These are phyloP conservation scores for Fistulifera solaris DNA, from an alignment of 108 stramenopile genomes.

Conservation along the genomic window DNA sequence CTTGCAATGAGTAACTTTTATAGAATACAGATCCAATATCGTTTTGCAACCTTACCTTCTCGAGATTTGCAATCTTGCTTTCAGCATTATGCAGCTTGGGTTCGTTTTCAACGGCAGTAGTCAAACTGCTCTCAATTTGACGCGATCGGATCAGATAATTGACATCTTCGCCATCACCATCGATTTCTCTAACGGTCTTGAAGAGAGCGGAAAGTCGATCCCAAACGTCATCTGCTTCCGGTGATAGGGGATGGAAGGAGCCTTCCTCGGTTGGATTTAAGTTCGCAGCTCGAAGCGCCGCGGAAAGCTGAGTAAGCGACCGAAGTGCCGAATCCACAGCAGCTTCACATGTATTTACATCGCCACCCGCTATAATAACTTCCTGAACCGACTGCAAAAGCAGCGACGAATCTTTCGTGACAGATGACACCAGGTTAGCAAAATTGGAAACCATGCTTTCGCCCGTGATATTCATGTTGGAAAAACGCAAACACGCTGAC, in stretches of 20 bases:
- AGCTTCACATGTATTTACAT: slow-evolving; percentile 18
- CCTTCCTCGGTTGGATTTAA: slow-evolving; percentile 30
- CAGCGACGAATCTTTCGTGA: slow-evolving; percentile 22
- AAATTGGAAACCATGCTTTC: slow-evolving; percentile 24
- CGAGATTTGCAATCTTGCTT: slow-evolving; percentile 49
- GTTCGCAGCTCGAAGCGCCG: slow-evolving; percentile 31
- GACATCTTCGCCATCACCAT: slow-evolving; percentile 66
- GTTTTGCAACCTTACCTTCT: slow-evolving; percentile 36
- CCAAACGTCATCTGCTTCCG: slow-evolving; percentile 71
- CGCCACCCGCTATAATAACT: slow-evolving; percentile 20
- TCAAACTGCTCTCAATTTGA: slow-evolving; percentile 42
- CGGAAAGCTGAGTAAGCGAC: slow-evolving; percentile 26
- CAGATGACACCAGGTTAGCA: slow-evolving; percentile 8
- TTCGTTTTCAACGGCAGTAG: slow-evolving; percentile 52
- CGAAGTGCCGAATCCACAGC: slow-evolving; percentile 25
- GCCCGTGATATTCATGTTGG: slow-evolving; percentile 30
- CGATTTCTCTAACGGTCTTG: slow-evolving; percentile 34
- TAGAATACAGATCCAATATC: not conserved
- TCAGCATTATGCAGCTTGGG: slow-evolving; percentile 50
- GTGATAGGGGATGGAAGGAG: slow-evolving; percentile 55
- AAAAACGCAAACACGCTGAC: slow-evolving; percentile 31
- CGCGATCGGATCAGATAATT: slow-evolving; percentile 59
- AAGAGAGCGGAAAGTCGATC: slow-evolving; percentile 52
- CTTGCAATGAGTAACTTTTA: not conserved
- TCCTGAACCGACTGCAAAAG: slow-evolving; percentile 23